Evolutionary conservation across 352 stramenopile genomes (phyloP), one percentile per base, ranked within the genome.

Genomic region (Phytophthora constricta): DNA sequence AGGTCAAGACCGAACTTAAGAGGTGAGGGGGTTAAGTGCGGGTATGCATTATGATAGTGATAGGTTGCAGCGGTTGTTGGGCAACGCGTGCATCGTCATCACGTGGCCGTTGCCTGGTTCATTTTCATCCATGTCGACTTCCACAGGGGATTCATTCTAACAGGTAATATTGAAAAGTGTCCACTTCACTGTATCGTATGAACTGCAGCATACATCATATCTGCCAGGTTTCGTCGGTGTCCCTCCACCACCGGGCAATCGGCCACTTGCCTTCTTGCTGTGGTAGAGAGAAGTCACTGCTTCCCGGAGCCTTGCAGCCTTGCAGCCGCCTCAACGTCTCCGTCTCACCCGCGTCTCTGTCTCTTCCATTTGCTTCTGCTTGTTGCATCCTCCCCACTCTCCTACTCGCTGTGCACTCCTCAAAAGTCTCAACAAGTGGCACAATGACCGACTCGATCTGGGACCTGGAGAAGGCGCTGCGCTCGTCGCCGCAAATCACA

Each of bases 391-490:
- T 16, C 27, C 31, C 2, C 34, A 42, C 37, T 50, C 25, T 53
- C 46, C 28, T 56, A 11, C 25, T 46, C 16, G 19, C 27, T 31
- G 37, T 39, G 37, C 27, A 56, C 58, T 49, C 41, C 22, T 3
- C 22, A n/a, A 2, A 48, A 25, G 25, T 50, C 22, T 42, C 61
- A 26, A 64, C 49, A n/a, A 10, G 13, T 26, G 11, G 16, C 22
- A 27, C 26, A 19, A 91, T 89, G 82, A 56, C 77, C 19, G 80
- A 89, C 67, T 62, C 72, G 0, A 67, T 81, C 16, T 77, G 67
- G 51, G 79, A 88, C 61, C 54, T 85, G 41, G 65, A 91, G 11
- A 91, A 90, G 67, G 60, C 69, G 17, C 66, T 78, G 57, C 49
- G 64, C 52, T 70, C 67, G 10, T 64, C 72, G 37, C 51, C 71